Percentiles rank a stretch among this genome's conserved stretches.
phyloP scores from a whole-genome alignment of 2,329 filamentous ascomycete species.

The Fusarium sp. region DNA sequence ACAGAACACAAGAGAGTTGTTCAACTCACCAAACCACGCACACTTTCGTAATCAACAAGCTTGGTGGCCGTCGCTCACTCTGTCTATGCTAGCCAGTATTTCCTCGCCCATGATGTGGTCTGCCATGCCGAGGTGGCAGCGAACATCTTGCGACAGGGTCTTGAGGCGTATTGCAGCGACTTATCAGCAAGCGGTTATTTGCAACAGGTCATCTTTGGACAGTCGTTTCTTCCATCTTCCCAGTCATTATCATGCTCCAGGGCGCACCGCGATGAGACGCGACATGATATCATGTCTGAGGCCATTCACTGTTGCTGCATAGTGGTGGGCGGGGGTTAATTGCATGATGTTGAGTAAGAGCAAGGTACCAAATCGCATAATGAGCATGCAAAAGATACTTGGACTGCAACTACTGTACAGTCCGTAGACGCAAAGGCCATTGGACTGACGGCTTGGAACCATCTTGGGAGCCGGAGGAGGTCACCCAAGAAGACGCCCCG shows the following conservation, averaged over 20 bases:
- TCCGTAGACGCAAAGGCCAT: too few species aligned
- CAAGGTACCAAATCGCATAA: too few species aligned
- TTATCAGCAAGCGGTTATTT: neutral
- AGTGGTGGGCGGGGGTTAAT: neutral
- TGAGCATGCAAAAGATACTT: neutral
- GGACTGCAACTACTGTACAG: too few species aligned
- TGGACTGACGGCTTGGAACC: neutral
- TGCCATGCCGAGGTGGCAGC: neutral
- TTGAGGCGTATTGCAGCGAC: neutral
- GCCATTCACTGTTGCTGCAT: neutral
- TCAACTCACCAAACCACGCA: too few species aligned
- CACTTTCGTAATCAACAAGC: too few species aligned
- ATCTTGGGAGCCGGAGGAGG: slow-evolving; percentile 2
- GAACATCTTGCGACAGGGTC: neutral
- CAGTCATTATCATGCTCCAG: too few species aligned
- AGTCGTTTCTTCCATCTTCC: too few species aligned
- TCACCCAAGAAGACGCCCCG: neutral
- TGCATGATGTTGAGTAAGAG: neutral
- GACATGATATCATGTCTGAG: neutral
- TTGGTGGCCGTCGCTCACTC: too few species aligned
- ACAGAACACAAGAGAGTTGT: too few species aligned
- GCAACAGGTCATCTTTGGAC: neutral
- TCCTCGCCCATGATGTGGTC: neutral
- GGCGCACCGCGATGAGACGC: neutral
- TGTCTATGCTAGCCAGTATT: too few species aligned